phyloP scores from a whole-genome alignment of 495 filamentous ascomycete species.

The Aspergillus mulundensis region DNA sequence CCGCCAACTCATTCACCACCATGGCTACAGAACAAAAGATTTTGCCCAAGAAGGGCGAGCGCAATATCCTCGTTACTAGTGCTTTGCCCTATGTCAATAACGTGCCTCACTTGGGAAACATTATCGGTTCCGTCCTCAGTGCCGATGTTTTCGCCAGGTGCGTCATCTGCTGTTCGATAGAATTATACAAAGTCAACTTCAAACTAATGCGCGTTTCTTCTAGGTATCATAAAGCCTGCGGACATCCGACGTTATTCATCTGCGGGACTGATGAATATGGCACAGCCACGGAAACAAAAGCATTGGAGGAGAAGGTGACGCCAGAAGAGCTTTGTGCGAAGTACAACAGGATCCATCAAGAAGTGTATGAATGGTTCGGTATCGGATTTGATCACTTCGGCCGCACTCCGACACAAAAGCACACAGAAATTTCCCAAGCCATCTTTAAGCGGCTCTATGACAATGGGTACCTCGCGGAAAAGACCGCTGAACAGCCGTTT shows the following conservation, averaged over 20 bases:
- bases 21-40: conserved; percentile 34
- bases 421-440: conserved; percentile 82
- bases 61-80: conserved; percentile 45
- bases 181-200: neutral
- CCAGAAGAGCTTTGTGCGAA: conserved; percentile 76
- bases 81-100: conserved; percentile 92
- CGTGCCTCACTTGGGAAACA: conserved; percentile 91
- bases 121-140: conserved; percentile 83
- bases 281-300: conserved; percentile 80
- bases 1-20: conserved; percentile 21
- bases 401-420: conserved; percentile 72
- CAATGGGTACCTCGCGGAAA: conserved; percentile 80
- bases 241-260: conserved; percentile 54
- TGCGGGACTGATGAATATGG: conserved; percentile 71
- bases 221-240: conserved; percentile 69
- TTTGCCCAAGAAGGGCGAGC: conserved; percentile 41
- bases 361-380: conserved; percentile 84
- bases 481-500: conserved; percentile 74
- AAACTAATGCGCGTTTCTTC: conserved; percentile 25
- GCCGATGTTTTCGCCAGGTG: conserved; percentile 73
- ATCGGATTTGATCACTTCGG: conserved; percentile 84
- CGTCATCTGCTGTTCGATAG: conserved; percentile 15
- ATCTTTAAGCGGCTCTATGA: conserved; percentile 75
- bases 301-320: conserved; percentile 61
- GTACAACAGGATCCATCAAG: conserved; percentile 78